Base-by-base conservation (phyloP, 2,329 filamentous ascomycete genomes). In the Xylaria sp. region DNA sequence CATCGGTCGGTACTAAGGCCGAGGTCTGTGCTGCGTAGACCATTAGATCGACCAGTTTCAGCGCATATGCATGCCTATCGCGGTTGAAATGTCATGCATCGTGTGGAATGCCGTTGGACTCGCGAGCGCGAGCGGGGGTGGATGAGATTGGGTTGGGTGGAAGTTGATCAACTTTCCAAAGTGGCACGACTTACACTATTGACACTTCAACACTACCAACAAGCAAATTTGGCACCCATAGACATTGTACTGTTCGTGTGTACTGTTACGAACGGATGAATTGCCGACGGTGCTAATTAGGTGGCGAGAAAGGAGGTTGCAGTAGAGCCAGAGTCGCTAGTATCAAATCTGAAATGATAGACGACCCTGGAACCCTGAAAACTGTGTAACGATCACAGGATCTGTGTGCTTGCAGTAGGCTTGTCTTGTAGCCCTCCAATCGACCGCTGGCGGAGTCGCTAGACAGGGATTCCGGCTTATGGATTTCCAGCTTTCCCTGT, bases 31-130 rank as follows among this genome's bases (percentile, higher is more conserved):
- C 52, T 65, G 50, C 60, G 55, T 65, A 34, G 41, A 32, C 41
- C 50, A 48, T 41, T 41, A 34, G 58, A 50, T 55, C 57, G 50
- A 52, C 32, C 57, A 32, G 58, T 66, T 56, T 43, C 48, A 65
- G 36, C 63, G 63, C 58, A 66, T 56, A 57, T 62, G 58, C 58
- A 61, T 57, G 36, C 46, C 46, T 53, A 59, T 63, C 58, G 55
- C 36, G 58, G 63, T 46, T 41, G 53, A 59, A 68, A 66, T 66
- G 63, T 43, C 58, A 60, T 66, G 66, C 63, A 58, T 66, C 62
- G 50, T 41, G 45, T 57, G 52, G 57, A 58, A 62, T 62, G 58
- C 53, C 13, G 34, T 28, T 39, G 36, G 23, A n/a, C 32, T 46
- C 36, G 34, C 32, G 36, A 41, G 58, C 48, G 36, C 23, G 36